Conservation (phyloP, 1,284 basidiomycete genomes). For the Clitocybe nebularis region DNA sequence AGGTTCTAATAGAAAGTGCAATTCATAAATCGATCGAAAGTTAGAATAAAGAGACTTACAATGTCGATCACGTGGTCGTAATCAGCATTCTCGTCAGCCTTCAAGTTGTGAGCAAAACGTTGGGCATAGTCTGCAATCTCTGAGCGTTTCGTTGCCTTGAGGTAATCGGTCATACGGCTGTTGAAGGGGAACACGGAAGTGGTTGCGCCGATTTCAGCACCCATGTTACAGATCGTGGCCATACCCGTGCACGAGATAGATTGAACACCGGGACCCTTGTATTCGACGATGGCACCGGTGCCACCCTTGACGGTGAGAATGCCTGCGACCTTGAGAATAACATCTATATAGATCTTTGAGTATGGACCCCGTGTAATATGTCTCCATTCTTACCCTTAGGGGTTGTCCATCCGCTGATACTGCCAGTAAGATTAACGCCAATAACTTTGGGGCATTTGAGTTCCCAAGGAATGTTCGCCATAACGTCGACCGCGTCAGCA, state of each 20-base stretch:
- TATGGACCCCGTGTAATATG: background rate
- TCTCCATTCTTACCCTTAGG: slow-evolving; percentile 72
- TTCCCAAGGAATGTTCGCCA: slow-evolving; percentile 98
- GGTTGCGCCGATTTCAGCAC: slow-evolving; percentile 99
- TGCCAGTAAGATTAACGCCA: slow-evolving; percentile 94
- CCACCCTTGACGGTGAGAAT: slow-evolving; percentile 98
- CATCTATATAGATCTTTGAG: slow-evolving; percentile 48
- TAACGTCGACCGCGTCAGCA: slow-evolving; percentile 98
- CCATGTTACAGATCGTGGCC: slow-evolving; percentile 99
- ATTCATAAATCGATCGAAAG: background rate
- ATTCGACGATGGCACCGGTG: slow-evolving; percentile 96
- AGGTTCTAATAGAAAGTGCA: slow-evolving; percentile 61
- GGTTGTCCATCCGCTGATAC: slow-evolving; percentile 95
- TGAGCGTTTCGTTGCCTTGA: slow-evolving; percentile 88
- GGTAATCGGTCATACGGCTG: slow-evolving; percentile 89
- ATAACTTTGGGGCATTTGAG: slow-evolving; percentile 99
- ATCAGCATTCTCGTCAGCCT: slow-evolving; percentile 85
- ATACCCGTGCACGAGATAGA: slow-evolving; percentile 98
- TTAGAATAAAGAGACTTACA: slow-evolving; percentile 40
- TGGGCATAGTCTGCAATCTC: slow-evolving; percentile 91
- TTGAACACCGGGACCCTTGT: slow-evolving; percentile 91
- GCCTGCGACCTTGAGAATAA: slow-evolving; percentile 96
- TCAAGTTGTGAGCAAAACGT: slow-evolving; percentile 88
- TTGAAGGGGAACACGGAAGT: slow-evolving; percentile 99
- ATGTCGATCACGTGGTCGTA: slow-evolving; percentile 97